These are phyloP conservation scores for Chaetomium globosum DNA, from an alignment of 2,329 filamentous ascomycete genomes.

Conservation along the genomic window DNA sequence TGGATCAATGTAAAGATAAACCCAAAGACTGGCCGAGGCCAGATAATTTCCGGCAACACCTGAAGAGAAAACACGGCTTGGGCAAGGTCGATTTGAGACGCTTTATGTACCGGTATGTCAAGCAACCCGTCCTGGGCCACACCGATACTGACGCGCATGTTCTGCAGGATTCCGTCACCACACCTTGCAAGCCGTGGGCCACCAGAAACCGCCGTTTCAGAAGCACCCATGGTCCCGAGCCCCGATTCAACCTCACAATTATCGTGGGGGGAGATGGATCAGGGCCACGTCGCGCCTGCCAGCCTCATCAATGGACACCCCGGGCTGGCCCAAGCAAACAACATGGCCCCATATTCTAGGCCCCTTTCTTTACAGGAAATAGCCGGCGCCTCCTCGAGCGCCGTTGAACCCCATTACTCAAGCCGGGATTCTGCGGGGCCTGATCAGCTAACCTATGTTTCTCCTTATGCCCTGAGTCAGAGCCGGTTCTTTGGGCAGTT, in stretches of 20 bases:
- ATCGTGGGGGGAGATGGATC: constrained; percentile 22
- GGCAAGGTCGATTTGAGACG: constrained; percentile 44
- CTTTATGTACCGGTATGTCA: constrained; percentile 42
- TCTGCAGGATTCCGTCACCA: constrained; percentile 8
- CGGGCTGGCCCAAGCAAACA: neutral
- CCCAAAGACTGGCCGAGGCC: constrained; percentile 75
- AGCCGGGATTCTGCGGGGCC: neutral
- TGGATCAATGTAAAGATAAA: constrained; percentile 58
- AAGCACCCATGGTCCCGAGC: neutral
- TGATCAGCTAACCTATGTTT: constrained; percentile 17
- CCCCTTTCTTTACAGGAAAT: constrained; percentile 15
- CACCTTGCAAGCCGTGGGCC: neutral
- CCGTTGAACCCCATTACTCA: neutral
- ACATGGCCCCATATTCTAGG: constrained; percentile 5
- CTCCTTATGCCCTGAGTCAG: constrained; percentile 19
- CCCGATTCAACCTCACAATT: neutral
- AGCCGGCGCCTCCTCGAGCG: constrained; percentile 4
- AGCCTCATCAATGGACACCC: constrained; percentile 7
- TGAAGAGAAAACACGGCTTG: constrained; percentile 66
- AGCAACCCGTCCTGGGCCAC: neutral
- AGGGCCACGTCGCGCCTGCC: constrained; percentile 2
- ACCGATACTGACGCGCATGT: neutral
- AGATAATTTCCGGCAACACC: constrained; percentile 85
- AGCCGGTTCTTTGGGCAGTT: neutral
- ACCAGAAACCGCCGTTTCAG: neutral